Evolutionary conservation across 2,329 filamentous ascomycete genomes (phyloP).

Genomic region (Didymella pomorum): DNA sequence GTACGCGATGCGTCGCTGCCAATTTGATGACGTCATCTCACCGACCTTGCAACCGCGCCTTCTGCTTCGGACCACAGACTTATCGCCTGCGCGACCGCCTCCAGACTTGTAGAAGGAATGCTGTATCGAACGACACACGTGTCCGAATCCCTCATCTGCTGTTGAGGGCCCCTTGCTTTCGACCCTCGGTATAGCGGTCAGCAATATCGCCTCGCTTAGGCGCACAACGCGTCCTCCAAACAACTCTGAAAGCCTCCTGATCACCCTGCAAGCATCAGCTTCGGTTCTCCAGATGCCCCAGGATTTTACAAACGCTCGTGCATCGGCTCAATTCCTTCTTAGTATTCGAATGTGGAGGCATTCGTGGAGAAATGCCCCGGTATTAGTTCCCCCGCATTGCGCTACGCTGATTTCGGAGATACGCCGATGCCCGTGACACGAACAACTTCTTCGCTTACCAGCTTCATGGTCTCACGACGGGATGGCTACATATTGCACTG

Average conservation of each 20-base stretch:
- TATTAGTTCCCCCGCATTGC: constrained; percentile 34
- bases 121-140: neutral
- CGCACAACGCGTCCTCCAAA: neutral
- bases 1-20: neutral
- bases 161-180: neutral
- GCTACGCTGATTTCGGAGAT: constrained; percentile 31
- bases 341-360: constrained; percentile 25
- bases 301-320: constrained; percentile 7
- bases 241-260: neutral
- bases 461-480: constrained; percentile 22
- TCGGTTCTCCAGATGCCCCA: constrained; percentile 6
- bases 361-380: constrained; percentile 28
- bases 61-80: neutral
- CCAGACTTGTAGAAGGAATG: neutral
- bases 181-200: constrained; percentile 1
- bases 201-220: constrained; percentile 1
- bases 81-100: neutral
- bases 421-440: constrained; percentile 35
- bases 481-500: constrained; percentile 37
- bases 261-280: neutral
- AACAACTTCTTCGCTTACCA: constrained; percentile 22
- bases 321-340: constrained; percentile 20
- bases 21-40: neutral
- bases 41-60: neutral
- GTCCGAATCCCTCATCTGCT: neutral